Percentiles rank a stretch among this genome's conserved stretches.
Conservation (phyloP, 2,329 filamentous ascomycete species). For the Aschersonia sp. region DNA sequence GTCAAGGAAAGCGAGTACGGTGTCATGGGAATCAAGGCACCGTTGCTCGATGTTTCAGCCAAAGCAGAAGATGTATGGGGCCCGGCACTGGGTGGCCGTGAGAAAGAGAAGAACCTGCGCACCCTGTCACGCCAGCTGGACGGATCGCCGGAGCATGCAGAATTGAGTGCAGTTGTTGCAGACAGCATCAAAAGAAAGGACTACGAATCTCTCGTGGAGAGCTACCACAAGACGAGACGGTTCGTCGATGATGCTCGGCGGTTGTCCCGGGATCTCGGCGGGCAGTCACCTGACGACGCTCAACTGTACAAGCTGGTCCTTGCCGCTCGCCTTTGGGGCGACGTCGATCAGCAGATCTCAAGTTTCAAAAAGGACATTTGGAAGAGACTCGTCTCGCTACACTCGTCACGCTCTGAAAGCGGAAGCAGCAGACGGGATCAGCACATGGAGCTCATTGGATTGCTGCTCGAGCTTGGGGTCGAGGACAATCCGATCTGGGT, state of each 20-base stretch:
- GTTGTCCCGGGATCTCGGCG: constrained; percentile 43
- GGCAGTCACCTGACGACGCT: constrained; percentile 51
- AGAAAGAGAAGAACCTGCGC: constrained; percentile 81
- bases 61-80: constrained; percentile 98
- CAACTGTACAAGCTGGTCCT: constrained; percentile 79
- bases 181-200: constrained; percentile 85
- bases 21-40: constrained; percentile 73
- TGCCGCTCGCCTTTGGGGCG: constrained; percentile 87
- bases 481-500: constrained; percentile 95
- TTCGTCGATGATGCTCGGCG: constrained; percentile 66
- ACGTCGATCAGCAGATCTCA: constrained; percentile 78
- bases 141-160: constrained; percentile 67
- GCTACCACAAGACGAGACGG: constrained; percentile 69
- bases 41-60: constrained; percentile 75
- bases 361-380: constrained; percentile 81
- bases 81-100: constrained; percentile 76
- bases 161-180: constrained; percentile 60
- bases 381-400: constrained; percentile 60
- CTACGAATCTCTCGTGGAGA: constrained; percentile 74
- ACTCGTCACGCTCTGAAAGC: constrained; percentile 36
- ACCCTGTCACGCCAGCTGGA: constrained; percentile 62
- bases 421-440: constrained; percentile 49
- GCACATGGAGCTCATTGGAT: constrained; percentile 79
- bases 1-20: constrained; percentile 88
- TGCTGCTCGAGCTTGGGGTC: constrained; percentile 85